A percentile compares a stretch with the other conserved stretches of the same genome.
phyloP scores from a whole-genome alignment of 768 basidiomycete genomes.

The Russula sp. region DNA sequence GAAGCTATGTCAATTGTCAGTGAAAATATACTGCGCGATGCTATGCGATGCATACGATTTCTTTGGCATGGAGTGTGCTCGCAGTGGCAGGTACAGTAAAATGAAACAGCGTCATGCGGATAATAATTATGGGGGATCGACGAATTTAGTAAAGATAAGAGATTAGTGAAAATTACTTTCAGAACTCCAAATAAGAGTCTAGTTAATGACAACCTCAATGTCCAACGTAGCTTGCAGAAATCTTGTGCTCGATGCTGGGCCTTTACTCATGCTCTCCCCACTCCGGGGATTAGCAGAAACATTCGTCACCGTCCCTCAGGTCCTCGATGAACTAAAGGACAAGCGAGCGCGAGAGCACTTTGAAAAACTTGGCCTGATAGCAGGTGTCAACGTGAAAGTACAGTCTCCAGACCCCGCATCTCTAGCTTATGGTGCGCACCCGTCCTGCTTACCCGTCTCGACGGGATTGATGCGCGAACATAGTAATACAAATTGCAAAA shows the following conservation, averaged over 20 bases:
- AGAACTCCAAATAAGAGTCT: slow-evolving; percentile 1
- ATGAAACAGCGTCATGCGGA: neutral
- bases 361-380: slow-evolving; percentile 63
- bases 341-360: slow-evolving; percentile 82
- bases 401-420: slow-evolving; percentile 63
- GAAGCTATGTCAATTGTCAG: slow-evolving; percentile 44
- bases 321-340: slow-evolving; percentile 86
- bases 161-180: neutral
- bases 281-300: slow-evolving; percentile 82
- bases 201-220: slow-evolving; percentile 19
- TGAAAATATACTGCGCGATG: neutral
- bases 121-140: too few species aligned
- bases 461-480: slow-evolving; percentile 18
- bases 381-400: slow-evolving; percentile 69
- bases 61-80: slow-evolving; percentile 5
- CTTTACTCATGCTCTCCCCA: slow-evolving; percentile 81
- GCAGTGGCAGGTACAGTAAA: too few species aligned
- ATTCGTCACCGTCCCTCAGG: slow-evolving; percentile 85
- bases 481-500: slow-evolving; percentile 88
- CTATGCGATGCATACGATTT: slow-evolving; percentile 22
- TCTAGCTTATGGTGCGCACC: slow-evolving; percentile 48
- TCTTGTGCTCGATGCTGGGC: slow-evolving; percentile 90
- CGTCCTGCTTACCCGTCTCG: neutral
- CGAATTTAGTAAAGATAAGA: neutral
- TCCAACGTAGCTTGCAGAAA: slow-evolving; percentile 51